Evolutionary conservation across 371 early-diverging fungal genomes (phyloP), one percentile per base, ranked within the genome.

Genomic region (Mortierella sp.): DNA sequence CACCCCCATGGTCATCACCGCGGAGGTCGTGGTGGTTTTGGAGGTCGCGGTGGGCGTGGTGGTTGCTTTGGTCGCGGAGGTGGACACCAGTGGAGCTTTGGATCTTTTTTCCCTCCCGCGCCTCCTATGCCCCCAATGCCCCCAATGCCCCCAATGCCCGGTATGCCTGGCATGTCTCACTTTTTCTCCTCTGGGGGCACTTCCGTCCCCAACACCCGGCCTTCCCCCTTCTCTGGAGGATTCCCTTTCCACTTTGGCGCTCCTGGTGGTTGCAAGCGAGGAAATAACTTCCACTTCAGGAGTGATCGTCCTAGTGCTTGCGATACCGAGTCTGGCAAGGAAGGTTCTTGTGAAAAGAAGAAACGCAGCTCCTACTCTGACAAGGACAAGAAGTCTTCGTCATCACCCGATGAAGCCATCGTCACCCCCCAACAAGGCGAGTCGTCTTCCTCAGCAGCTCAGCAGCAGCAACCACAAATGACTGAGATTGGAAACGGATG

Each of bases 221-320:
- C 85, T 0, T 79, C 85, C 28, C 85, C 85, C 0, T 85, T 85
- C 70, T 54, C 55, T 13, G 54, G 52, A n/a, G 82, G 81, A 21
- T 85, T 85, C 70, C 85, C 85, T 34, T 85, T 85, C 72, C 75
- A 70, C 47, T 55, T 28, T 21, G 60, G 72, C 13, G 11, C 50
- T 11, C 85, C 79, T 0, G 77, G 72, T 0, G 77, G 70, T 34
- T 77, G 72, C 77, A 78, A 74, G 75, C 42, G 60, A 38, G 72
- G 50, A 11, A 16, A 50, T 48, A n/a, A 13, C 3, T 76, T 79
- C 70, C 76, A 48, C 48, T 81, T 80, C 78, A 68, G 57, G 28
- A 11, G 73, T 9, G 81, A 80, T 24, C 85, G 85, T 31, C 85
- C 81, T 24, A 68, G 42, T 19, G 65, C 75, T 0, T 45, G 65